These are phyloP conservation scores for Trichoderma citrinoviride DNA, from an alignment of 2,329 filamentous ascomycete species.

Conservation along the genomic window DNA sequence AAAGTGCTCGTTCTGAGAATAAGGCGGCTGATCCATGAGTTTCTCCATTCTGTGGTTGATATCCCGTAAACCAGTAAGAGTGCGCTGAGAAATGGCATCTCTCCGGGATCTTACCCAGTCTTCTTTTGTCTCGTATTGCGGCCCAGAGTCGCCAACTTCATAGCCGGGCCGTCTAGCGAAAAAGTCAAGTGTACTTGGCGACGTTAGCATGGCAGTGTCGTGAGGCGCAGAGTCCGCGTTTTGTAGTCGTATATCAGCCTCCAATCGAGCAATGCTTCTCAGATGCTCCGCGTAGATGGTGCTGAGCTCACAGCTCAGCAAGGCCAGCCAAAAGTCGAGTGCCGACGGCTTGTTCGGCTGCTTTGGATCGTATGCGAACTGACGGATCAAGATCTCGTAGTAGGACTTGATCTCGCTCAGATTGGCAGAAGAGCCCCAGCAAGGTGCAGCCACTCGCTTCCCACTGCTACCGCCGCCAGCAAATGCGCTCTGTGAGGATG, in stretches of 20 bases:
- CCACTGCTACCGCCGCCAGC: not conserved
- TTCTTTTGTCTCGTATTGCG: constrained; percentile 6
- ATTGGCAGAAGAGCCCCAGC: constrained; percentile 48
- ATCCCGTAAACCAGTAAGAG: constrained; percentile 57
- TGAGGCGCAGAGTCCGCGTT: not conserved
- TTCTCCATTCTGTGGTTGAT: constrained; percentile 70
- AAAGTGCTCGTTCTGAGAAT: constrained; percentile 63
- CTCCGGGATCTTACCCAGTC: constrained; percentile 29
- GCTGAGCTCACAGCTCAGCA: constrained; percentile 80
- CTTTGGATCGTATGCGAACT: constrained; percentile 67
- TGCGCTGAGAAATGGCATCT: constrained; percentile 46
- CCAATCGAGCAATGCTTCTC: constrained; percentile 41
- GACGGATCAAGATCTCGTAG: constrained; percentile 74
- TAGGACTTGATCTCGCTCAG: constrained; percentile 54
- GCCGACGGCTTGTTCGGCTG: constrained; percentile 60
- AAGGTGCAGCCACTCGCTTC: constrained; percentile 16
- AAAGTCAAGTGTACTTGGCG: constrained; percentile 18
- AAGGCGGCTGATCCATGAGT: constrained; percentile 67
- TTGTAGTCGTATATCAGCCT: constrained; percentile 10
- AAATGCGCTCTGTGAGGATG: not conserved
- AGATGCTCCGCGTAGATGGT: constrained; percentile 62
- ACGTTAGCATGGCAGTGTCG: not conserved
- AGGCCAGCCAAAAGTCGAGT: constrained; percentile 75
- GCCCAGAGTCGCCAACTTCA: not conserved
- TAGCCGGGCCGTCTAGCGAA: not conserved